Evolutionary conservation across 129 eudicot species (phyloP), one percentile per base, ranked within the genome.

Genomic region (Centaurea solstitialis): DNA sequence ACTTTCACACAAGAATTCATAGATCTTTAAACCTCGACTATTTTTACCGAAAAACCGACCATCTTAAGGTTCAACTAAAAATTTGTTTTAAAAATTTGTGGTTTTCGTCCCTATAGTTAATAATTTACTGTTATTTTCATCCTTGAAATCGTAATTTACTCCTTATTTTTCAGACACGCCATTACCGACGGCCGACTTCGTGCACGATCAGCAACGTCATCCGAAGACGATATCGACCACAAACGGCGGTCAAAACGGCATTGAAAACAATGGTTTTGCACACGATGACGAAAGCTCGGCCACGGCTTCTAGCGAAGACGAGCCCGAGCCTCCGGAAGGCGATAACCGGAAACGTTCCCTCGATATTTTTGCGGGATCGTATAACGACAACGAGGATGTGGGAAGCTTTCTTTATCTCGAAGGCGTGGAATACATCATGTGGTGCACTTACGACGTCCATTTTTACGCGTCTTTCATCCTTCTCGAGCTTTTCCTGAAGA

Each of bases 381-480:
- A 61, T 11, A 68, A 90, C 65, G 89, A 87, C 11, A 64, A 35
- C 5, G 93, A 96, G 68, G 98, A 96, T 74, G 99, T 93, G 13
- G 99, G 99, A 11, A 91, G 91, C 79, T 96, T 96, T 78, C 82
- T 96, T 7, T 96, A 96, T 68, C 83, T 96, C 70, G 99, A 96
- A 86, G 99, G 99, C 8, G 93, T 96, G 4, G 99, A 96, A 85
- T 96, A 96, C 83, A 89, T 96, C 9, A 96, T 96, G 99, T 96
- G 99, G 99, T 96, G 99, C 83, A 96, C 99, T 26, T 96, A 96
- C 74, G 99, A 96, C 73, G 99, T 96, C 50, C 99, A 96, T 74
- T 96, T 96, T 83, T 96, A 96, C 53, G 99, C 99, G 5, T 96
- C 99, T 11, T 96, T 92, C 82, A 98, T 98, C 9, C 95, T 96